Evolutionary conservation across 345 rosid species (phyloP).

Genomic region (Gossypium stocksii): DNA sequence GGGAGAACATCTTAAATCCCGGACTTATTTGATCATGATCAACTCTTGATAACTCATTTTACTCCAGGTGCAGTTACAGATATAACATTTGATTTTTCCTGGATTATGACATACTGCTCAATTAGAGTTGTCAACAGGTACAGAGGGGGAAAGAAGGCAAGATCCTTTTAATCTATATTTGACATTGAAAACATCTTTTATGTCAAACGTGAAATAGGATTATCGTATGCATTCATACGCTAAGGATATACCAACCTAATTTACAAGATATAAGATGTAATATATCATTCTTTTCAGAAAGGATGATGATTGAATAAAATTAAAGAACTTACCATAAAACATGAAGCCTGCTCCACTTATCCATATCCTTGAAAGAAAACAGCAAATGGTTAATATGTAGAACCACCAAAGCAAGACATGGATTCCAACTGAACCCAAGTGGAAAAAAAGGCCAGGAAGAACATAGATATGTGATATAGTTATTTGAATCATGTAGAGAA

Average conservation of each 20-base stretch:
- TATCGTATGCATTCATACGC: neutral
- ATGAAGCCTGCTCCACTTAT: neutral
- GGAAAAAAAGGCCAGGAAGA: neutral
- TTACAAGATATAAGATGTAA: neutral
- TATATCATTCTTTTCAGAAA: neutral
- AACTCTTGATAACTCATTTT: neutral
- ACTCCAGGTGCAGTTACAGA: neutral
- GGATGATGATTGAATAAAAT: neutral
- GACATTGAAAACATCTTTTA: neutral
- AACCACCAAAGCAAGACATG: neutral
- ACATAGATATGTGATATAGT: neutral
- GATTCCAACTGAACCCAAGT: neutral
- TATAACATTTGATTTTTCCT: neutral
- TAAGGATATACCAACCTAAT: too few relatives aligned
- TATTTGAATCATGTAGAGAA: neutral
- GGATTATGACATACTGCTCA: constrained; percentile 4
- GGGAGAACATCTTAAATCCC: neutral
- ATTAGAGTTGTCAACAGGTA: neutral
- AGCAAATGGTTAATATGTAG: neutral
- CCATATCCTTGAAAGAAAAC: neutral
- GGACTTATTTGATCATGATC: neutral
- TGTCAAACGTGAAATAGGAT: neutral
- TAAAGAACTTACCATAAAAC: constrained; percentile 4
- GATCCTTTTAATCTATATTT: neutral
- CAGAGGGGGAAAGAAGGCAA: neutral